Conservation (phyloP, 768 basidiomycete species). For the Xerocomellus intermedius region DNA sequence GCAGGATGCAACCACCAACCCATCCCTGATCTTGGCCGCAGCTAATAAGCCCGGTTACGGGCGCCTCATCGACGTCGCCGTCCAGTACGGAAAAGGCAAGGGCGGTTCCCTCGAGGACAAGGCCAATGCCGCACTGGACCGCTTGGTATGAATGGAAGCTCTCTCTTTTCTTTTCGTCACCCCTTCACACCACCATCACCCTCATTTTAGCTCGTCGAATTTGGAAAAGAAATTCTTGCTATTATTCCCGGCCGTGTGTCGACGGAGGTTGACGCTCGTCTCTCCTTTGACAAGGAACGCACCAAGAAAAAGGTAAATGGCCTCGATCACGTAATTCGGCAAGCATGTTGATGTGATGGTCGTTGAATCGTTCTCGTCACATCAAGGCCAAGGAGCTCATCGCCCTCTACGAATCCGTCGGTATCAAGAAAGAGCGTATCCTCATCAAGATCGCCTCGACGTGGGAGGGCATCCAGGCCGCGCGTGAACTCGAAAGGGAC, state of each 20-base stretch:
- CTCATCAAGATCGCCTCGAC: conserved; percentile 99
- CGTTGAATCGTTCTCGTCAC: conserved; percentile 4
- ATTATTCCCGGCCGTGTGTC: conserved; percentile 99
- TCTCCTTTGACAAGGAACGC: conserved; percentile 93
- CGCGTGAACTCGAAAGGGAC: conserved; percentile 89
- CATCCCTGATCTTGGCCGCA: conserved; percentile 90
- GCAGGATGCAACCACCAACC: conserved; percentile 98
- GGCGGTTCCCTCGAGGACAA: conserved; percentile 76
- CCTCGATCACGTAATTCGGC: conserved; percentile 24
- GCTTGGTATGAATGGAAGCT: conserved; percentile 61
- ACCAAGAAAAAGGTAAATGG: conserved; percentile 79
- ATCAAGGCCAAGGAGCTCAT: conserved; percentile 80
- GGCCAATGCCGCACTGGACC: conserved; percentile 78
- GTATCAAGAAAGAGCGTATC: conserved; percentile 90
- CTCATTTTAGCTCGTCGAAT: conserved; percentile 80
- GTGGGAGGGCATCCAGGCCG: conserved; percentile 99
- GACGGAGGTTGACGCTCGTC: conserved; percentile 96
- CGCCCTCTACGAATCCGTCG: conserved; percentile 89
- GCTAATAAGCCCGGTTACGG: conserved; percentile 87
- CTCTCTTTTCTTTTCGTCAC: conserved; percentile 4
- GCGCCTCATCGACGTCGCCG: conserved; percentile 72
- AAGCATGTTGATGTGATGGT: conserved; percentile 2
- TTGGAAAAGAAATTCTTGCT: conserved; percentile 91
- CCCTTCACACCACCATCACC: conserved; percentile 13
- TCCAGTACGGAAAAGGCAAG: conserved; percentile 75